Evolutionary conservation across 108 stramenopile species (phyloP), one percentile per base, ranked within the genome.

Genomic region (Pseudonitzschia multiseries): DNA sequence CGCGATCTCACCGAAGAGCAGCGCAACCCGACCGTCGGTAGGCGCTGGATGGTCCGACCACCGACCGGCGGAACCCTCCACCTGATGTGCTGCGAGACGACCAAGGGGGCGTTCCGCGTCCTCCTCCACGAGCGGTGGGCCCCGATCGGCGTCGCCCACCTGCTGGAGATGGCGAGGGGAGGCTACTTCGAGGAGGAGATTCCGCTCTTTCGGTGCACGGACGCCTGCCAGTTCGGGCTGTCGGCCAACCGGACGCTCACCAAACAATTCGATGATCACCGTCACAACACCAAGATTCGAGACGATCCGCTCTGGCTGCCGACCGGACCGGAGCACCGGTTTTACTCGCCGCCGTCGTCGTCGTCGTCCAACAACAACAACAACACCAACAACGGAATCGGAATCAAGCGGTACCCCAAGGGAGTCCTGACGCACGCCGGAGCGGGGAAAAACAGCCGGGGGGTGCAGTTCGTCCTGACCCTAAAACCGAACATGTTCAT

Each of bases 181-280:
- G 28, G 42, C 0, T 71, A 71, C 40, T 71, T 59, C 15, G 41
- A 42, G 6, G 26, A 20, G 17, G 57, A 71, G 42, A 84, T 93
- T 15, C 87, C 93, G 10, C 36, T 96, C 15, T 89, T 94, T 78
- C 83, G 95, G 41, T 90, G 90, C 72, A 77, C 90, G 20, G 53
- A 92, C 57, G 50, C 90, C 8, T 92, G 91, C 70, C 95, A 96
- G 71, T 94, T 93, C 75, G 95, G 95, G n/a, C 76, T 96, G 46
- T 84, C 81, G 18, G 62, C 22, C 70, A 42, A 71, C 33, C 27
- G 12, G 31, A 29, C 31, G 0, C 17, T 31, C 15, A 71, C 59
- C 20, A 60, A 71, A 20, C 12, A 26, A 22, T 71, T 61, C 41
- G n/a, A 57, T n/a, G n/a, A n/a, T n/a, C n/a, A n/a, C n/a, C n/a